Percentiles rank a stretch among this genome's conserved stretches.
Evolutionary conservation across 176 grass and related monocot genomes (phyloP).

Genomic region (Zea luxurians): DNA sequence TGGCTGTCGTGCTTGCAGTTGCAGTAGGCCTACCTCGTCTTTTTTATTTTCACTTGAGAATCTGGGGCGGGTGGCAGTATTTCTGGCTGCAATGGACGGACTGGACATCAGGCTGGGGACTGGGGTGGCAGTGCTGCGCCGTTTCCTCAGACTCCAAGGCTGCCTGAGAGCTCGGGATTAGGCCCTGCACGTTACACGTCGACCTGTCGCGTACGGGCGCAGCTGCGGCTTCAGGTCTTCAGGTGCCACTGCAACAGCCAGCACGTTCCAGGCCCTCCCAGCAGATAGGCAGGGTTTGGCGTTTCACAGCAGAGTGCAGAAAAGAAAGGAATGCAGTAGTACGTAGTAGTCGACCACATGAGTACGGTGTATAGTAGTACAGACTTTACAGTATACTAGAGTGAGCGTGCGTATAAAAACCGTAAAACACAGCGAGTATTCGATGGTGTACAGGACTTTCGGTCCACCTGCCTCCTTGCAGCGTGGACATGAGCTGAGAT

Average conservation of each 20-base stretch:
- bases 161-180: background rate
- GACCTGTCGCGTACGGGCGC: background rate
- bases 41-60: background rate
- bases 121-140: background rate
- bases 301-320: background rate
- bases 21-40: background rate
- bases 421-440: background rate
- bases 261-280: no score
- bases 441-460: background rate
- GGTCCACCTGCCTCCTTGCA: constrained; percentile 1
- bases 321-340: no score
- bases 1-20: background rate
- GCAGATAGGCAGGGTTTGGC: background rate
- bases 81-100: background rate
- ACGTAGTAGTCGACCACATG: no score
- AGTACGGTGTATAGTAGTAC: no score
- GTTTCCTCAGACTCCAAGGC: background rate
- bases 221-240: background rate
- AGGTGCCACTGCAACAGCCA: background rate
- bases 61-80: background rate
- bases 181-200: constrained; percentile 5
- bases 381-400: no score
- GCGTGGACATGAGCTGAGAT: background rate
- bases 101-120: no score
- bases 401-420: background rate